Percentiles rank a stretch among this genome's conserved stretches.
These are phyloP conservation scores for Taiwanofungus camphoratus DNA, from an alignment of 1,284 basidiomycete genomes.

Conservation along the genomic window DNA sequence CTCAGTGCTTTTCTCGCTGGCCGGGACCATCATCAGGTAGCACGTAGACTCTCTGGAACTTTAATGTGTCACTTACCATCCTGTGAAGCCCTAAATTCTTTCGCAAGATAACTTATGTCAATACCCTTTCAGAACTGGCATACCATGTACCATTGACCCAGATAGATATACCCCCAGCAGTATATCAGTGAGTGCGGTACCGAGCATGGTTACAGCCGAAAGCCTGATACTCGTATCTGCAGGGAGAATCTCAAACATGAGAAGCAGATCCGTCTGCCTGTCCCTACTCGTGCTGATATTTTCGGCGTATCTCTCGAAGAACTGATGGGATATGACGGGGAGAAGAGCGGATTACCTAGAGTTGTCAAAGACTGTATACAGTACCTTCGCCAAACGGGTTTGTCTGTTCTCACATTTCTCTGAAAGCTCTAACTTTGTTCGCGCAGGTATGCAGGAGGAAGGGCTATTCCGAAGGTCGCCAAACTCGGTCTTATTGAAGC, in stretches of 20 bases:
- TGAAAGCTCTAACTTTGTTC: conserved; percentile 4
- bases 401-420: conserved; percentile 8
- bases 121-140: conserved; percentile 72
- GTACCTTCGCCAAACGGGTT: conserved; percentile 60
- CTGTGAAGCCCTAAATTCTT: conserved; percentile 75
- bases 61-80: conserved; percentile 2
- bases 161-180: conserved; percentile 78
- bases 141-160: conserved; percentile 73
- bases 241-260: conserved; percentile 76
- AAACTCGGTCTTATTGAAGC: conserved; percentile 59
- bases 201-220: too few relatives aligned
- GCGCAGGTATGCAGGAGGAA: conserved; percentile 60
- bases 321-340: conserved; percentile 77
- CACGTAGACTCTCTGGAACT: not conserved
- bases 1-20: conserved; percentile 77
- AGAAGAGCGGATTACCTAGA: conserved; percentile 72
- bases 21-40: conserved; percentile 78
- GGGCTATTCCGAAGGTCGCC: conserved; percentile 80
- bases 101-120: conserved; percentile 68
- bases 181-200: conserved; percentile 55
- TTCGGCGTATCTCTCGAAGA: conserved; percentile 79
- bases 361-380: conserved; percentile 75
- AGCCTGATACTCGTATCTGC: conserved; percentile 4
- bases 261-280: conserved; percentile 56
- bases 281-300: conserved; percentile 49